Evolutionary conservation across 768 basidiomycete genomes (phyloP).

Genomic region (Phylloporus sp.): DNA sequence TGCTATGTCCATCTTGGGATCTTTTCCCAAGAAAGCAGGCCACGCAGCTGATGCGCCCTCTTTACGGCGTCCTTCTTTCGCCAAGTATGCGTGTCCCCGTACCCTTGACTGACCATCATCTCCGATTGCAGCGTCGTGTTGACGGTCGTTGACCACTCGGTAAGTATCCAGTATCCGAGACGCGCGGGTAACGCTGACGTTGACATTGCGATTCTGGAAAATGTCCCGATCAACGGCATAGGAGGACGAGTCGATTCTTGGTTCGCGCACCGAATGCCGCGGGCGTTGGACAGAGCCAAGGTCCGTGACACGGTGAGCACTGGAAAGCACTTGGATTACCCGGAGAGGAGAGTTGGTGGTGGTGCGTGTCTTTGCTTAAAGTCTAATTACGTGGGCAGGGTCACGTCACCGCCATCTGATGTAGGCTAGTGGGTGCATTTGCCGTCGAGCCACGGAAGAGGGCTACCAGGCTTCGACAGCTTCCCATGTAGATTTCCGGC

Average conservation of each 20-base stretch:
- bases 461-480: slow-evolving; percentile 7
- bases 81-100: slow-evolving; percentile 8
- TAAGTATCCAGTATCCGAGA: slow-evolving; percentile 9
- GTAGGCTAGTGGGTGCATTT: slow-evolving; percentile 10
- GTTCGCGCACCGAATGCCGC: slow-evolving; percentile 34
- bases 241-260: no score
- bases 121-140: slow-evolving; percentile 13
- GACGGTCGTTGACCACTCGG: slow-evolving; percentile 11
- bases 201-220: slow-evolving; percentile 7
- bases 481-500: slow-evolving; percentile 14
- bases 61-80: slow-evolving; percentile 26
- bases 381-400: slow-evolving; percentile 33
- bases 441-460: slow-evolving; percentile 11
- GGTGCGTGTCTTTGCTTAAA: slow-evolving; percentile 34
- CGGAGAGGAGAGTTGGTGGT: slow-evolving; percentile 14
- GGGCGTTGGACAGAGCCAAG: slow-evolving; percentile 17
- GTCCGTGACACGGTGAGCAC: slow-evolving; percentile 19
- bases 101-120: slow-evolving; percentile 7
- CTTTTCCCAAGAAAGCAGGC: slow-evolving; percentile 15
- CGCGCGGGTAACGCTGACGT: slow-evolving; percentile 14
- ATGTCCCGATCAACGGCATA: slow-evolving; percentile 20
- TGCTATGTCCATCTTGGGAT: slow-evolving; percentile 21
- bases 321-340: slow-evolving; percentile 18
- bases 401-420: slow-evolving; percentile 32
- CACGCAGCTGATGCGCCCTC: slow-evolving; percentile 33